These are phyloP conservation scores for Primulina huaijiensis DNA, from an alignment of 257 asterid species.

Conservation along the genomic window DNA sequence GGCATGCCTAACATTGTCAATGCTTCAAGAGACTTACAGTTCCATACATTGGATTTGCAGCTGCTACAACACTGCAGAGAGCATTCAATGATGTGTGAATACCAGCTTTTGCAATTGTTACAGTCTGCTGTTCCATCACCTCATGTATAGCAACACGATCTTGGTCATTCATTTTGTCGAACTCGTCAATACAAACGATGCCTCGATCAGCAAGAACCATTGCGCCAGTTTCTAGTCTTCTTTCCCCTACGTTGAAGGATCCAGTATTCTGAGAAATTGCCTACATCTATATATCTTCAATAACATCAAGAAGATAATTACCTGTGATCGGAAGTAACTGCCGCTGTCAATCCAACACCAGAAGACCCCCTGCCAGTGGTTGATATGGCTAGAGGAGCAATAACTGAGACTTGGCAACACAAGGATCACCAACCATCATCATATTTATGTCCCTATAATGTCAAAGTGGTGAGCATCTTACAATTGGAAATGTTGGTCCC, in stretches of 20 bases:
- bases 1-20: not conserved
- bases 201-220: conserved; percentile 99
- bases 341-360: conserved; percentile 99
- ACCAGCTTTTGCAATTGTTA: conserved; percentile 98
- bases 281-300: conserved; percentile 12
- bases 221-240: conserved; percentile 96
- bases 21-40: conserved; percentile 61
- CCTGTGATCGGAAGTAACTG: conserved; percentile 99
- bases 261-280: conserved; percentile 22
- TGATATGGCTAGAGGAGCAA: conserved; percentile 95
- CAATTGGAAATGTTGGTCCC: conserved; percentile 2
- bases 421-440: conserved; percentile 99
- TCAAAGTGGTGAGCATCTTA: conserved; percentile 18
- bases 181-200: conserved; percentile 93
- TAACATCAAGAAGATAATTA: conserved; percentile 31
- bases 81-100: conserved; percentile 97
- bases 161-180: conserved; percentile 95
- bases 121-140: conserved; percentile 99
- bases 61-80: conserved; percentile 97
- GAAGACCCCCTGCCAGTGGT: conserved; percentile 99
- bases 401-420: conserved; percentile 96
- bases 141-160: conserved; percentile 98
- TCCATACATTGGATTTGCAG: conserved; percentile 99
- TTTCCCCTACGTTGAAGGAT: conserved; percentile 51
- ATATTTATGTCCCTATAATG: conserved; percentile 80